Evolutionary conservation across 2,329 filamentous ascomycete species (phyloP), one percentile per base, ranked within the genome.

Genomic region (Pseudogymnoascus sp.): DNA sequence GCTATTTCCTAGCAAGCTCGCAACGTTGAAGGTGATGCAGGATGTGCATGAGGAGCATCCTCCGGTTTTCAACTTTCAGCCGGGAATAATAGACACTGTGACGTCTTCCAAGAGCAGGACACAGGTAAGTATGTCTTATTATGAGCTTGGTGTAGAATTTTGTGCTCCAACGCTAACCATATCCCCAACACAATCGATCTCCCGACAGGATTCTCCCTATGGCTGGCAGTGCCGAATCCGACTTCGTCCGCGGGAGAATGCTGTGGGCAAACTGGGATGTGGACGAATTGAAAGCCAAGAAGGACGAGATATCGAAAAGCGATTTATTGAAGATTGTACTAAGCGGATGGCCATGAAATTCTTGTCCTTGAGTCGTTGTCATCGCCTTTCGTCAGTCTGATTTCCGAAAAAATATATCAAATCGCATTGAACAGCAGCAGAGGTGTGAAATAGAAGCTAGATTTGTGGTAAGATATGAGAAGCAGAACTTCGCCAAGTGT

Each of bases 261-360:
- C 67, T 76, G 7, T 76, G 73, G 72, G 71, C 71, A 2, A 72
- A 74, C 33, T 78, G 76, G 76, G 76, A 79, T 70, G 76, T 78
- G 3, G 71, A 77, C n/a, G 76, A 79, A 65, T 65, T 77, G 62
- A 13, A 66, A 62, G 21, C n/a, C 15, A 63, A 47, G 31, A 57
- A 35, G 4, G 23, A 65, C 10, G 64, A 64, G 26, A 63, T 64
- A 38, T 33, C 26, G 59, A 61, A 61, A 1, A 7, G 31, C 21
- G 31, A 60, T 26, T 9, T 60, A 11, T 31, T 60, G 31, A 60
- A 60, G 17, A 36, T 60, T 9, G 31, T 21, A 40, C 9, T 23
- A 13, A 38, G 35, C 11, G 57, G 57, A 21, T 60, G 31, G 31
- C 31, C 17, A 10, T 60, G 11, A 40, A 19, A 21, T 60, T 36